Percentiles rank a stretch among this genome's conserved stretches.
phyloP scores from a whole-genome alignment of 202 grass and related monocot genomes.

The Panicum hallii region DNA sequence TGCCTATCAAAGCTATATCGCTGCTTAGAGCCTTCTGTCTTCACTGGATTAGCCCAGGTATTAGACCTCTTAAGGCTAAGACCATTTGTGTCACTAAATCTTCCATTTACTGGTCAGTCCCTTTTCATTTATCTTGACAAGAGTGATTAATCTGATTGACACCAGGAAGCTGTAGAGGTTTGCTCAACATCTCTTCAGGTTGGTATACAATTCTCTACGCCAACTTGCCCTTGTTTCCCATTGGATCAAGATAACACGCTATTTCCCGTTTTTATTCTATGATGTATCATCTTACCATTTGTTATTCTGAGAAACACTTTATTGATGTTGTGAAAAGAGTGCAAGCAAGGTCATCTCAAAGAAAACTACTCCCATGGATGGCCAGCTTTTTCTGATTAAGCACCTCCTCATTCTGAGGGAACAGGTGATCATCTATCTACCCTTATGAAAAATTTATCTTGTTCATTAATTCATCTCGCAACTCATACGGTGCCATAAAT shows the following conservation, averaged over 20 bases:
- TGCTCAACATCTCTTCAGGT: conserved; percentile 97
- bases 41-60: conserved; percentile 98
- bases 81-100: conserved; percentile 36
- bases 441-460: conserved; percentile 6
- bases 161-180: conserved; percentile 96
- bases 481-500: conserved; percentile 35
- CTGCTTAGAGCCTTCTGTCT: conserved; percentile 90
- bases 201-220: not conserved
- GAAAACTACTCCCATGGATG: conserved; percentile 86
- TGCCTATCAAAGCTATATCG: conserved; percentile 96
- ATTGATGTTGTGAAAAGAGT: conserved; percentile 66
- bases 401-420: conserved; percentile 97
- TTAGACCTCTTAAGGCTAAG: conserved; percentile 33
- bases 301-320: conserved; percentile 33
- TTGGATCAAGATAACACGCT: conserved; percentile 31
- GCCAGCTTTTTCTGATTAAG: conserved; percentile 97
- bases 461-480: conserved; percentile 32
- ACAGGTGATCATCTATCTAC: conserved; percentile 60
- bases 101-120: conserved; percentile 23
- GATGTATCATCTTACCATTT: conserved; percentile 3
- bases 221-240: not conserved
- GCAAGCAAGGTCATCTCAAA: conserved; percentile 87
- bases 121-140: conserved; percentile 41
- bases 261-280: conserved; percentile 34
- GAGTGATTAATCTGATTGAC: conserved; percentile 41